Percentiles rank a stretch among this genome's conserved stretches.
phyloP scores from a whole-genome alignment of 495 filamentous ascomycete species.

The Umbilicaria muhlenbergii region DNA sequence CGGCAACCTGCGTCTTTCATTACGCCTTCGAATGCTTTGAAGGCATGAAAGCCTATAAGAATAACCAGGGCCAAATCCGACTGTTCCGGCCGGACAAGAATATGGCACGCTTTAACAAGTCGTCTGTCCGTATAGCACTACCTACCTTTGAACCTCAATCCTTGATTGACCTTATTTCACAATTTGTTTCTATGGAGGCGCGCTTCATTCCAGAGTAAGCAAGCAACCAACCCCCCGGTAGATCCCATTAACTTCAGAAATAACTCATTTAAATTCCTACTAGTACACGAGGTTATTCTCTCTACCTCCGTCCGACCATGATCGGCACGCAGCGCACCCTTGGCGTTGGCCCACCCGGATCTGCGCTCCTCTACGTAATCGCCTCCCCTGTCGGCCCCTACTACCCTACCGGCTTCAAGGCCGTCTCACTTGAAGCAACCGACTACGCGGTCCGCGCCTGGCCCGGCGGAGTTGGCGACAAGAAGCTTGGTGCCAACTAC shows the following conservation, averaged over 20 bases:
- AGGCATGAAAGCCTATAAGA: constrained; percentile 77
- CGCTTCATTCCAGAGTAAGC: constrained; percentile 39
- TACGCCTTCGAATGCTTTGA: constrained; percentile 92
- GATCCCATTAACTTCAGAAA: not conserved
- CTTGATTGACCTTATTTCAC: constrained; percentile 63
- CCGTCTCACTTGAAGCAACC: constrained; percentile 9
- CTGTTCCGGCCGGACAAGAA: constrained; percentile 77
- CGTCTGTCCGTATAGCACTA: constrained; percentile 57
- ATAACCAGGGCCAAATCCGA: constrained; percentile 64
- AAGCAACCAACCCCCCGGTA: constrained; percentile 37
- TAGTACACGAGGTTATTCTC: constrained; percentile 29
- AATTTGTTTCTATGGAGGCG: constrained; percentile 52
- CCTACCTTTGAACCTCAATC: constrained; percentile 57
- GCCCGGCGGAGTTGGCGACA: constrained; percentile 83
- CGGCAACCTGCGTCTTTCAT: constrained; percentile 72
- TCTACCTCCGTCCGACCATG: constrained; percentile 74
- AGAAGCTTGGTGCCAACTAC: constrained; percentile 88
- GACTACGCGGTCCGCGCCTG: constrained; percentile 75
- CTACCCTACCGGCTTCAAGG: not conserved
- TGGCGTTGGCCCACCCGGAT: constrained; percentile 65
- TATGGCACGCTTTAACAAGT: constrained; percentile 53
- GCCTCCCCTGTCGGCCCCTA: constrained; percentile 17
- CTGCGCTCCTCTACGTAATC: constrained; percentile 76
- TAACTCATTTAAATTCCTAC: too few relatives aligned
- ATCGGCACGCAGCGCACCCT: constrained; percentile 68